Evolutionary conservation across 2,329 filamentous ascomycete genomes (phyloP).

Genomic region (Capronia coronata): DNA sequence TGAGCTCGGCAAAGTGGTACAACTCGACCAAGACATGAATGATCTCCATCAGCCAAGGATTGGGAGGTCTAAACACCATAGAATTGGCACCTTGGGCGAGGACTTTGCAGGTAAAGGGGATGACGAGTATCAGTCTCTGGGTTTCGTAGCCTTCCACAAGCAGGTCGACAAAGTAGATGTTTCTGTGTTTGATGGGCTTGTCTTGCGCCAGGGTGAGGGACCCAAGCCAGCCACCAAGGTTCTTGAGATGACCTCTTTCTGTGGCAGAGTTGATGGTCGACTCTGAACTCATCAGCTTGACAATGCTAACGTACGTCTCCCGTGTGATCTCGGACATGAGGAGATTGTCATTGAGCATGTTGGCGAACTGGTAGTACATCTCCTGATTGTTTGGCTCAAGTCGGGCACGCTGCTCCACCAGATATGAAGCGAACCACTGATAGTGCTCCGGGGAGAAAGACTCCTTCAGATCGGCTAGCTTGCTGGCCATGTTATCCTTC

Average conservation of each 20-base stretch:
- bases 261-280: conserved; percentile 74
- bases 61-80: conserved; percentile 85
- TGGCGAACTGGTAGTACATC: conserved; percentile 83
- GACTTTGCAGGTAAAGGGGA: conserved; percentile 97
- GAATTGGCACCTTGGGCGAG: conserved; percentile 77
- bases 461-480: conserved; percentile 73
- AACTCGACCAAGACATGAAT: conserved; percentile 84
- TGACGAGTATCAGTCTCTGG: conserved; percentile 82
- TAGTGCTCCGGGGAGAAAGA: conserved; percentile 74
- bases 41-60: conserved; percentile 97
- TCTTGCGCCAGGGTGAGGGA: conserved; percentile 87
- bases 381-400: conserved; percentile 95
- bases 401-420: conserved; percentile 94
- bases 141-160: conserved; percentile 90
- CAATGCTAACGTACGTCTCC: conserved; percentile 82
- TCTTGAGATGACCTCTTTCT: conserved; percentile 84
- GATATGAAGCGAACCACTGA: conserved; percentile 92
- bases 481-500: conserved; percentile 75
- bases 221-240: conserved; percentile 87
- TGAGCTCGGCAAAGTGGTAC: conserved; percentile 86
- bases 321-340: conserved; percentile 86
- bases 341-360: conserved; percentile 68
- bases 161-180: conserved; percentile 94
- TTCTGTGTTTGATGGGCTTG: conserved; percentile 90
- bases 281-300: conserved; percentile 84